Percentiles rank a stretch among this genome's conserved stretches.
These are phyloP conservation scores for Arachis hypogaea DNA, from an alignment of 306 rosid species.

Conservation along the genomic window DNA sequence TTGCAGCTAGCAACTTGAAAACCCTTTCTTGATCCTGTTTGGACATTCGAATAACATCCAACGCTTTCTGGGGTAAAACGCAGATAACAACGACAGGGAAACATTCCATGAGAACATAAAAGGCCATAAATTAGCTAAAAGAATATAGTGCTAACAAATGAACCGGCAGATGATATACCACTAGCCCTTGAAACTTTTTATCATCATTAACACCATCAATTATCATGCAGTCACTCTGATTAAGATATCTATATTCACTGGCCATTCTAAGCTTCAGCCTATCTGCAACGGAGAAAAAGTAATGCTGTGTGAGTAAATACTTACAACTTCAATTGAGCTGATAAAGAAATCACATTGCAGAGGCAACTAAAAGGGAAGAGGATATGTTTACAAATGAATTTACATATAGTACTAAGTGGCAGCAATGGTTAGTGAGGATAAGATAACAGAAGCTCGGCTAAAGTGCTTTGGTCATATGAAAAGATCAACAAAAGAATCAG, in stretches of 20 bases:
- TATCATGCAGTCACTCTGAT: constrained; percentile 77
- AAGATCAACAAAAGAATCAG: no score
- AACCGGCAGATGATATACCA: constrained; percentile 55
- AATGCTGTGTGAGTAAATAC: constrained; percentile 17
- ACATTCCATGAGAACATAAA: constrained; percentile 22
- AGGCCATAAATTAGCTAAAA: constrained; percentile 33
- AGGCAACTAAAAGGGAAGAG: neutral
- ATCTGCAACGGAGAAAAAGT: constrained; percentile 56
- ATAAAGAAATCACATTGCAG: no score
- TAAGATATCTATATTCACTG: constrained; percentile 84
- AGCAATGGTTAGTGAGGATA: constrained; percentile 2
- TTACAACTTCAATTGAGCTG: no score
- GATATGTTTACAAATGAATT: neutral
- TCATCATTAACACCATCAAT: constrained; percentile 80
- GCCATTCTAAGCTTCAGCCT: constrained; percentile 71
- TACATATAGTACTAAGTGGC: neutral
- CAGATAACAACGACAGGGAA: constrained; percentile 25
- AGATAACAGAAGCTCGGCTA: neutral
- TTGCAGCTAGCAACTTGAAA: constrained; percentile 72
- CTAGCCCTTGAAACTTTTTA: constrained; percentile 58
- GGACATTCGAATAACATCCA: constrained; percentile 60
- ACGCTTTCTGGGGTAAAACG: constrained; percentile 63
- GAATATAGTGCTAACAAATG: constrained; percentile 37
- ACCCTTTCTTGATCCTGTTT: constrained; percentile 77
- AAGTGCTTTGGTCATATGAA: no score